Evolutionary conservation across 2,329 filamentous ascomycete genomes (phyloP), one percentile per base, ranked within the genome.

Genomic region (Aureobasidium sp.): DNA sequence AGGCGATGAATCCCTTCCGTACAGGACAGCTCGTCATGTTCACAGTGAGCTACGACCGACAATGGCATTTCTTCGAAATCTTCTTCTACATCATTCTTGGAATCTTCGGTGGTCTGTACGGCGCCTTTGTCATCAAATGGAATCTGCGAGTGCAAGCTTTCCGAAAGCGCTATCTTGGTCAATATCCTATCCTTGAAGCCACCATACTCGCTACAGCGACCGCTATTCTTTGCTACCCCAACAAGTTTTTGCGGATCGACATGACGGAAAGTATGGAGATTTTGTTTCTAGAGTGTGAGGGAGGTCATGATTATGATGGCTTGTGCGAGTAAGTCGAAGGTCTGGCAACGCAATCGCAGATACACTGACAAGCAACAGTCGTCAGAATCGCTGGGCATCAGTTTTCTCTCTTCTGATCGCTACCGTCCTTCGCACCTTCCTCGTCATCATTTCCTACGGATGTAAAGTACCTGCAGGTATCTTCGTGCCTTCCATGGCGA

Each of bases 231-330:
- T 97, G 93, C 74, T 99, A 96, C 70, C 94, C 93, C 0, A 99
- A 99, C 68, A 91, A 89, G 73, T 97, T 99, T 66, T 73, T 99
- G 61, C 83, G 90, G 60, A 97, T 97, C 68, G 95, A 99, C 75
- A 97, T 99, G 94, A 97, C 94, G 0, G 93, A 97, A 77, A 96
- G 91, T 77, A 97, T 99, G 94, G 92, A 97, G 73, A 96, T 97
- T 65, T 78, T 99, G 11, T 99, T 99, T 73, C 82, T 89, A 14
- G 94, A 99, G 72, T 99, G 94, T 68, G 90, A 96, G 70, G 91
- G 89, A 5, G 87, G 82, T 21, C 89, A 96, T 72, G 90, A 93
- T 70, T 97, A 96, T 67, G 85, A 95, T 65, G 89, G 89, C 6
- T 83, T 99, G 16, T 99, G 94, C 81, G 89, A 97, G 73, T 83